Evolutionary conservation across 495 filamentous ascomycete species (phyloP).

Genomic region (Penicillium ochrochloron): DNA sequence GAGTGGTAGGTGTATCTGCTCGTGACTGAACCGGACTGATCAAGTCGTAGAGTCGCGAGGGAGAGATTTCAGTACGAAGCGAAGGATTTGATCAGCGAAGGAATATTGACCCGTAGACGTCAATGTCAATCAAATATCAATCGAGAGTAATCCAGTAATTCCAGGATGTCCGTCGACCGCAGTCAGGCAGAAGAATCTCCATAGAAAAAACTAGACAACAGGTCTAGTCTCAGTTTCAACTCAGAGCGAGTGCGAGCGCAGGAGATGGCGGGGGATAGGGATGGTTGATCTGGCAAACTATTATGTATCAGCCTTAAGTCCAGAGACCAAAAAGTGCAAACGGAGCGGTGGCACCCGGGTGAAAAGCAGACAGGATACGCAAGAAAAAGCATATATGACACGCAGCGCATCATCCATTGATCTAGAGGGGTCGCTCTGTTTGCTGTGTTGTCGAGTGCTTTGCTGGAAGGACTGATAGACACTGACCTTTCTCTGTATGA

Average conservation of each 20-base stretch:
- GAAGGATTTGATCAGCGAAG: neutral
- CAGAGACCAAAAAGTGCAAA: neutral
- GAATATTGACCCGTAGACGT: neutral
- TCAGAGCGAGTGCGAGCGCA: conserved; percentile 3
- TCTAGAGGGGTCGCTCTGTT: neutral
- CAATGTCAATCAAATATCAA: neutral
- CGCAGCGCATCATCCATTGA: neutral
- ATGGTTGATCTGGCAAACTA: neutral
- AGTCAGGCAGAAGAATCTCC: neutral
- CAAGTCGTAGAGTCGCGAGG: neutral
- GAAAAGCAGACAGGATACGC: neutral
- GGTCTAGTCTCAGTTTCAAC: too few relatives aligned
- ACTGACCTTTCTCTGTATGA: conserved; percentile 1
- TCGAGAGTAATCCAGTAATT: neutral
- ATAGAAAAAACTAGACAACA: neutral
- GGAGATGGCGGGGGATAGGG: neutral
- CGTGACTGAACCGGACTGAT: neutral
- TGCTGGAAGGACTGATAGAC: neutral
- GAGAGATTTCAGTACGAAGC: neutral
- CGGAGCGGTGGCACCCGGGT: conserved; percentile 5
- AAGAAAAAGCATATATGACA: conserved; percentile 8
- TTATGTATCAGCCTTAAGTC: neutral
- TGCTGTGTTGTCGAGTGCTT: neutral
- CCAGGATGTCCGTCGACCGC: neutral
- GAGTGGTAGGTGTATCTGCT: neutral